Evolutionary conservation across 306 rosid species (phyloP).

Genomic region (cucumber (Cucumis sativus)): DNA sequence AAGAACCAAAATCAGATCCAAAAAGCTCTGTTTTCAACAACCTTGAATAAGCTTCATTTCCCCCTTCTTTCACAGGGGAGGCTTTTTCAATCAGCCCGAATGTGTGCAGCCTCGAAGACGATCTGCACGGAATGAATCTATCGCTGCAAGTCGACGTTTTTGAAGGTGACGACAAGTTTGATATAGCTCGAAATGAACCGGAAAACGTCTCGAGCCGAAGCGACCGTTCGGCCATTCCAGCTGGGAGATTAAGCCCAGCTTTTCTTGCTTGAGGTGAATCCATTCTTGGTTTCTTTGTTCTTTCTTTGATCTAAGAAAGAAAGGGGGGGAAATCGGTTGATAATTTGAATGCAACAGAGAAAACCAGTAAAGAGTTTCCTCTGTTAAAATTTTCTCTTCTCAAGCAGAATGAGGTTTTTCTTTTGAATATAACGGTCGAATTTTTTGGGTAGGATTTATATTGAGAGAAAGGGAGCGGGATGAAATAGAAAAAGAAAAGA

Average conservation of each 20-base stretch:
- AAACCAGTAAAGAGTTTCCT: not conserved
- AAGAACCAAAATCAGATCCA: conserved; percentile 80
- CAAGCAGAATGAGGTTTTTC: conserved; percentile 3
- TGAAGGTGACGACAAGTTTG: conserved; percentile 33
- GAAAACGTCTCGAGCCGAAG: conserved; percentile 55
- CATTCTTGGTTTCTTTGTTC: conserved; percentile 25
- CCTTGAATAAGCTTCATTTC: conserved; percentile 65
- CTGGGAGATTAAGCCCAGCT: conserved; percentile 64
- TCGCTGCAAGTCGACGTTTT: conserved; percentile 66
- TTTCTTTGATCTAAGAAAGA: not conserved
- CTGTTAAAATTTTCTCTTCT: not conserved
- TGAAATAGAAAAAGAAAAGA: not conserved
- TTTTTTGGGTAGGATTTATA: conserved; percentile 22
- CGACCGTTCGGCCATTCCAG: conserved; percentile 70
- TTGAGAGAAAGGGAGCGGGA: not conserved
- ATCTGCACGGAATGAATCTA: conserved; percentile 92
- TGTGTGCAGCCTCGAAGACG: conserved; percentile 84
- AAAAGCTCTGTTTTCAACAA: conserved; percentile 73
- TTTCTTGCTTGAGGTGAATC: conserved; percentile 51
- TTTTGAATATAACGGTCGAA: conserved; percentile 30
- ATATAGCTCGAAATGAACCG: conserved; percentile 33
- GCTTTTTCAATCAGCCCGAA: conserved; percentile 67
- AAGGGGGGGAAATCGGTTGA: not conserved
- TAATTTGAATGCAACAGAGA: not conserved
- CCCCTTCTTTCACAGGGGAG: conserved; percentile 84